Evolutionary conservation across 352 stramenopile species (phyloP).

Genomic region (Globisporangium acanthophoron): DNA sequence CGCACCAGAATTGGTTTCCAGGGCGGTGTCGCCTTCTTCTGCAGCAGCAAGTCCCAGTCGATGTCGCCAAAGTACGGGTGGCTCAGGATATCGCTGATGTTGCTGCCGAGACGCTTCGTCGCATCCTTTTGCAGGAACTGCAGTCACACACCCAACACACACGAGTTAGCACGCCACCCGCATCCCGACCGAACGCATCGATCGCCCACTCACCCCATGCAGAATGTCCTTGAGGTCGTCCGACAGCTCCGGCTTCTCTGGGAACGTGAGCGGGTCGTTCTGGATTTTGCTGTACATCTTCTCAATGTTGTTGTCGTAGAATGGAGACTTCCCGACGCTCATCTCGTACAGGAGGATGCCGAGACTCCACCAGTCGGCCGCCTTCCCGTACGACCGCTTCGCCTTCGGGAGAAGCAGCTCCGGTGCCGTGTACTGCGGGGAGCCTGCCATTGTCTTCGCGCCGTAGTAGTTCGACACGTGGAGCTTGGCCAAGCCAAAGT

Average conservation of each 20-base stretch:
- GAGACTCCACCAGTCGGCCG: slow-evolving; percentile 86
- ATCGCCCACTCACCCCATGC: slow-evolving; percentile 30
- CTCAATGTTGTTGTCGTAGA: slow-evolving; percentile 93
- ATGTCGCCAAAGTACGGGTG: slow-evolving; percentile 78
- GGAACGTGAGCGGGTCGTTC: slow-evolving; percentile 78
- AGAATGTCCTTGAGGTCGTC: slow-evolving; percentile 80
- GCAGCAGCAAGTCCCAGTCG: slow-evolving; percentile 81
- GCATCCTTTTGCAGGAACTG: slow-evolving; percentile 86
- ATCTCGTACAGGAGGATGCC: slow-evolving; percentile 93
- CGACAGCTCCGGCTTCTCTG: slow-evolving; percentile 55
- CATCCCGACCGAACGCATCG: not conserved
- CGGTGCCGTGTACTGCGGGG: slow-evolving; percentile 82
- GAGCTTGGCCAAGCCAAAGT: slow-evolving; percentile 94
- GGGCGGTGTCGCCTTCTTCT: slow-evolving; percentile 79
- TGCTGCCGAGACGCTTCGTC: slow-evolving; percentile 80
- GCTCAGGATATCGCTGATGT: slow-evolving; percentile 83
- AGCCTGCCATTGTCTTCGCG: slow-evolving; percentile 86
- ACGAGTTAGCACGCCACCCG: not conserved
- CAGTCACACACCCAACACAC: not conserved
- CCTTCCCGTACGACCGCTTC: slow-evolving; percentile 85
- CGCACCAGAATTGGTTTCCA: slow-evolving; percentile 79
- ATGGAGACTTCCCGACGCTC: slow-evolving; percentile 90
- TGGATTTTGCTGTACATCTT: slow-evolving; percentile 94
- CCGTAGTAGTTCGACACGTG: slow-evolving; percentile 88
- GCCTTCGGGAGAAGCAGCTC: slow-evolving; percentile 81